A percentile compares a stretch with the other conserved stretches of the same genome.
These are phyloP conservation scores for Termitomyces sp. DNA, from an alignment of 768 basidiomycete genomes.

Conservation along the genomic window DNA sequence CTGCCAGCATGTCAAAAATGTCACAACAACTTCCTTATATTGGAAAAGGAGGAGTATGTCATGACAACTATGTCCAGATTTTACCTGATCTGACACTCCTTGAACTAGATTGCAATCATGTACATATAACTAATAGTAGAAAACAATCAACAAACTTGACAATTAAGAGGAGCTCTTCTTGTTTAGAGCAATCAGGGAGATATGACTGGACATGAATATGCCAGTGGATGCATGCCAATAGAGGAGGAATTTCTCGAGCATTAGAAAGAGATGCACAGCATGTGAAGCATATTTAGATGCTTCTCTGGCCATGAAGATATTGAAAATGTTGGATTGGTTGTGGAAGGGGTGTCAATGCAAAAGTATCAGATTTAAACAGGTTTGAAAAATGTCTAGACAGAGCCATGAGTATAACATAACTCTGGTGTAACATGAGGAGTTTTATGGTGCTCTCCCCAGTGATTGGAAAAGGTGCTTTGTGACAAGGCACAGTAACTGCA, in stretches of 20 bases:
- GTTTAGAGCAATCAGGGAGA: not conserved
- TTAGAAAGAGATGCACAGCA: not conserved
- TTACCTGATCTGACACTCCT: too few species aligned
- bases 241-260: not conserved
- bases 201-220: not conserved
- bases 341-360: not conserved
- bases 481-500: not conserved
- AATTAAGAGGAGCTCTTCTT: not conserved
- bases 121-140: too few species aligned
- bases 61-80: too few species aligned
- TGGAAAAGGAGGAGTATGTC: too few species aligned
- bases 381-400: not conserved
- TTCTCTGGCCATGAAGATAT: not conserved
- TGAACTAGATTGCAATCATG: too few species aligned
- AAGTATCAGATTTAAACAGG: not conserved
- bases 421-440: not conserved
- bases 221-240: not conserved
- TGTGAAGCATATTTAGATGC: not conserved
- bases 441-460: not conserved
- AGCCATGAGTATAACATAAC: not conserved
- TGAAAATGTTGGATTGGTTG: not conserved
- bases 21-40: too few species aligned
- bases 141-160: too few species aligned
- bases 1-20: too few species aligned
- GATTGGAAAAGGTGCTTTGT: not conserved